A percentile compares a stretch with the other conserved stretches of the same genome.
These are phyloP conservation scores for Dothidotthia symphoricarpi DNA, from an alignment of 2,329 filamentous ascomycete species.

Conservation along the genomic window DNA sequence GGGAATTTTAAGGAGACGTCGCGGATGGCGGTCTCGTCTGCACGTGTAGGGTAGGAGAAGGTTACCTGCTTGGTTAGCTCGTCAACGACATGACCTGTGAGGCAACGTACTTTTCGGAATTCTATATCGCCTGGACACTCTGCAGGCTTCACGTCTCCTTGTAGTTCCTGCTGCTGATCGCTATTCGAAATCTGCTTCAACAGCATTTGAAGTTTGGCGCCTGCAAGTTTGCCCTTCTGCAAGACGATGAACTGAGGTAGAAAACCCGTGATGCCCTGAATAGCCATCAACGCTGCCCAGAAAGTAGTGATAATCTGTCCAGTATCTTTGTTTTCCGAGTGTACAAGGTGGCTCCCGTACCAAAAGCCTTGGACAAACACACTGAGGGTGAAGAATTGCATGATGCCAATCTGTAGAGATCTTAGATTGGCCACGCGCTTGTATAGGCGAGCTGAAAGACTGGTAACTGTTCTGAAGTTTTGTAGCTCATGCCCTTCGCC, in stretches of 20 bases:
- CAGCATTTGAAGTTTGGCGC: slow-evolving; percentile 57
- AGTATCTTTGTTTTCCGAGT: slow-evolving; percentile 56
- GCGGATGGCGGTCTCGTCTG: slow-evolving; percentile 58
- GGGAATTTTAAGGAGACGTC: slow-evolving; percentile 68
- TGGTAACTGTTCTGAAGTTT: slow-evolving; percentile 61
- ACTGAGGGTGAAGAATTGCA: slow-evolving; percentile 69
- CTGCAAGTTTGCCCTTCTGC: slow-evolving; percentile 75
- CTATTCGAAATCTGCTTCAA: slow-evolving; percentile 39
- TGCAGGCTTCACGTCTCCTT: slow-evolving; percentile 22
- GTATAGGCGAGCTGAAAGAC: slow-evolving; percentile 62
- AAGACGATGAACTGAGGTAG: slow-evolving; percentile 75
- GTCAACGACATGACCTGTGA: background rate
- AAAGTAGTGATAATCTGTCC: slow-evolving; percentile 79
- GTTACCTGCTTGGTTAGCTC: slow-evolving; percentile 57
- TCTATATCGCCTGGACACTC: slow-evolving; percentile 66
- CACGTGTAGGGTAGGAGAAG: slow-evolving; percentile 77
- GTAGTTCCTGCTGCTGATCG: slow-evolving; percentile 13
- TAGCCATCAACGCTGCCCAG: slow-evolving; percentile 73
- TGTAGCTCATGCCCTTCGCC: slow-evolving; percentile 67
- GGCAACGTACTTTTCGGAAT: slow-evolving; percentile 61
- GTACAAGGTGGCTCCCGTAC: slow-evolving; percentile 73
- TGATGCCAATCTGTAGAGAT: slow-evolving; percentile 69
- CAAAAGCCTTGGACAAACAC: slow-evolving; percentile 91
- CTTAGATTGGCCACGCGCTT: slow-evolving; percentile 66
- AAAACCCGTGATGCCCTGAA: slow-evolving; percentile 71